Conservation (phyloP, 345 rosid species). For the Ailanthus altissimus region DNA sequence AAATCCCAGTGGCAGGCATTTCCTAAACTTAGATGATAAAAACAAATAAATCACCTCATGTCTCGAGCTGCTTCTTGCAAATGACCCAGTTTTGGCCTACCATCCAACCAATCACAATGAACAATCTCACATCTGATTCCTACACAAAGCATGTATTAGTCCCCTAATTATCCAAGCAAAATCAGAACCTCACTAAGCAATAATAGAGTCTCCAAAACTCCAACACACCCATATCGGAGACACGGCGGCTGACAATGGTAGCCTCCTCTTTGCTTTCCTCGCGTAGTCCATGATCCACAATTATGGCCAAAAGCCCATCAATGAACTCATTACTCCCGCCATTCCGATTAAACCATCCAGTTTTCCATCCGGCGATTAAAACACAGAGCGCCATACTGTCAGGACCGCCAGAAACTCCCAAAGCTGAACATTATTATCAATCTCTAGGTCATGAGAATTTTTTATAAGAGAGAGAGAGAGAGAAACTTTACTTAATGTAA, state of each 20-base stretch:
- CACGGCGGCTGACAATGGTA: conserved; percentile 50
- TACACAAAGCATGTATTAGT: conserved; percentile 43
- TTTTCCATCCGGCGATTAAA: conserved; percentile 83
- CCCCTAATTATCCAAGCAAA: conserved; percentile 4
- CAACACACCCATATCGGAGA: conserved; percentile 72
- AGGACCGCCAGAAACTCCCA: conserved; percentile 96
- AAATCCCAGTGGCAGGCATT: neutral
- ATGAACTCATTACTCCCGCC: conserved; percentile 43
- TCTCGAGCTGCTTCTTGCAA: conserved; percentile 92
- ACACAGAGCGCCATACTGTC: conserved; percentile 92
- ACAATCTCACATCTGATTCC: conserved; percentile 91
- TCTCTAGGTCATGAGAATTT: neutral
- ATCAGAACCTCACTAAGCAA: conserved; percentile 1
- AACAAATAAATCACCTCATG: conserved; percentile 50
- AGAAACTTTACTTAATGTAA: neutral
- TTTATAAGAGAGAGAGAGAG: neutral
- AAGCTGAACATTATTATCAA: conserved; percentile 40
- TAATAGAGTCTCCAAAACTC: neutral
- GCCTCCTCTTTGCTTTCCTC: conserved; percentile 81
- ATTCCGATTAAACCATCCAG: conserved; percentile 34
- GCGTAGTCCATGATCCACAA: conserved; percentile 87
- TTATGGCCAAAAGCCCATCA: conserved; percentile 81
- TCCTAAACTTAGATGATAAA: neutral
- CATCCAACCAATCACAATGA: conserved; percentile 70
- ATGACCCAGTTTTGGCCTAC: conserved; percentile 83